Base-by-base conservation (phyloP, 345 rosid species). In the Populus alba region DNA sequence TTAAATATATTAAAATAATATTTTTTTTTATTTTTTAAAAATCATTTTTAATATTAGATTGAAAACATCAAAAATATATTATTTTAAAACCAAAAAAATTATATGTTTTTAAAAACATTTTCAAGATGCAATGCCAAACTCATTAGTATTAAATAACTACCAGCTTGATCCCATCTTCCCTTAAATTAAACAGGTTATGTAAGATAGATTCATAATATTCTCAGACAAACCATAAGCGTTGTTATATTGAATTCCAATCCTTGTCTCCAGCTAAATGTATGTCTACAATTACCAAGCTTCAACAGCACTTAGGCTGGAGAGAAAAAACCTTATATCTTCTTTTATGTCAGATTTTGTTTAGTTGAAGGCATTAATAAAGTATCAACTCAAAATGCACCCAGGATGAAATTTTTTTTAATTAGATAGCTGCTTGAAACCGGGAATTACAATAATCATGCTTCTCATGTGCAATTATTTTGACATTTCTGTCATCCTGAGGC, bases 401-500 rank as follows among this genome's bases (percentile, higher is more conserved):
- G 1, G 8, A 53, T 53, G 59, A 53, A 20, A 53, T 18, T 18
- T 23, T 1, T 2, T 53, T 53, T 53, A 53, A 53, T 20, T 53
- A 6, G 8, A 53, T 20, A 53, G 59, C 23, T 53, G 59, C 59
- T 27, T 27, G 13, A 9, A 63, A 25, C 25, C 27, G 67, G 18
- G 29, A 63, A 12, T 12, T 25, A 8, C 11, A 17, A 23, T 22
- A 5, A 22, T 22, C 22, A 7, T 23, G 59, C 27, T 70, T 45
- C 9, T 12, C 45, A 3, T 53, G 62, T 53, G 43, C 33, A 51
- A 15, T n/a, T 53, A 16, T 35, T 74, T 75, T n/a, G 38, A 7
- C 39, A 67, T 23, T n/a, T 47, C 16, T 27, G 71, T 79, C 79
- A 75, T 82, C 55, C 8, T 86, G 82, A 96, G 99, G 94, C 97